A percentile compares a stretch with the other conserved stretches of the same genome.
Conservation (phyloP, 352 stramenopile species). For the Globisporangium carolinianum region DNA sequence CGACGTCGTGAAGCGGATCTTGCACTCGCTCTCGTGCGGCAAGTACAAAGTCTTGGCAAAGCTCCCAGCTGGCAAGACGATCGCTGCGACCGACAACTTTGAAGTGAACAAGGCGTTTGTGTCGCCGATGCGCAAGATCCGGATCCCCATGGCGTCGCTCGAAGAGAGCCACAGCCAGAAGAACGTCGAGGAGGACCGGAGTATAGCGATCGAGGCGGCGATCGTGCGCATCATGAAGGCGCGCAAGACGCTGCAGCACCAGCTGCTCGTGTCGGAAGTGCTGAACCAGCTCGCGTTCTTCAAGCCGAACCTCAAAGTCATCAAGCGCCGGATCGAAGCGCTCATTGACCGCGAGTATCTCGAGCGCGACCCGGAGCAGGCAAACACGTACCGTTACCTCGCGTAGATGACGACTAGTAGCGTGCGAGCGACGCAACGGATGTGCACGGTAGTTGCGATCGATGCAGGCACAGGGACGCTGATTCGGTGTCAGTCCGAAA, state of each 20-base stretch:
- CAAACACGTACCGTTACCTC: constrained; percentile 95
- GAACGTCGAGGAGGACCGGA: constrained; percentile 94
- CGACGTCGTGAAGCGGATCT: constrained; percentile 95
- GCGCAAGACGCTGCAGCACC: constrained; percentile 95
- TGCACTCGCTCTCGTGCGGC: constrained; percentile 98
- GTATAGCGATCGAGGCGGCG: constrained; percentile 98
- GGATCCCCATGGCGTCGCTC: constrained; percentile 98
- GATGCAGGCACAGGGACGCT: no score
- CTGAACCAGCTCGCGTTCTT: constrained; percentile 97
- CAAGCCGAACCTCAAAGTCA: constrained; percentile 95
- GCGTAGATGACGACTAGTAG: constrained; percentile 38
- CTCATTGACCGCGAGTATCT: constrained; percentile 99
- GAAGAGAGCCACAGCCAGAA: constrained; percentile 98
- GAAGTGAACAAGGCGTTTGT: constrained; percentile 92
- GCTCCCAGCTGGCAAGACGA: constrained; percentile 90
- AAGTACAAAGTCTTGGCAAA: constrained; percentile 99
- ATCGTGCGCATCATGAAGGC: constrained; percentile 99
- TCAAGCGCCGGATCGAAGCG: constrained; percentile 97
- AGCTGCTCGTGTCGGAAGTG: constrained; percentile 98
- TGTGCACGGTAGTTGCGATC: no score
- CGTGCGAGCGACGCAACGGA: no score
- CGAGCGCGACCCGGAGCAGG: constrained; percentile 93
- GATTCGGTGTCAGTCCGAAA: no score
- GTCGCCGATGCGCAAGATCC: constrained; percentile 96
- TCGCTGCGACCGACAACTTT: constrained; percentile 93